phyloP scores from a whole-genome alignment of 2,329 filamentous ascomycete genomes.

The Aspergillus luchuensis region DNA sequence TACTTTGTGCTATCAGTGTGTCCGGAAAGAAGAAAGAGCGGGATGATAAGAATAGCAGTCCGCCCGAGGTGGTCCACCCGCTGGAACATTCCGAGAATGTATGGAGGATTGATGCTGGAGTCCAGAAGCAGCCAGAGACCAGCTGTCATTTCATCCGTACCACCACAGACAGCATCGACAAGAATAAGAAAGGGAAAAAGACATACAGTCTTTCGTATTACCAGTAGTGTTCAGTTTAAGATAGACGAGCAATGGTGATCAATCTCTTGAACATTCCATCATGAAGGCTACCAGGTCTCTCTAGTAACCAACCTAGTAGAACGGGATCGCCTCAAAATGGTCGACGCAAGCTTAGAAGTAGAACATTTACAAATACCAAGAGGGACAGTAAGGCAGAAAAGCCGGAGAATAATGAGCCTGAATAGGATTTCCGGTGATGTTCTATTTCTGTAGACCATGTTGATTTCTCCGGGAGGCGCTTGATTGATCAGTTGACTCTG shows the following conservation, averaged over 20 bases:
- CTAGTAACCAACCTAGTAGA: background rate
- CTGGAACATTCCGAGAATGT: conserved; percentile 14
- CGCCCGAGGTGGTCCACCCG: background rate
- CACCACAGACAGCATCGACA: background rate
- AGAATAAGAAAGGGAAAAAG: background rate
- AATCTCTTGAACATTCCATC: conserved; percentile 11
- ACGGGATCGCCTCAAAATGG: background rate
- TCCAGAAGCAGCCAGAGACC: background rate
- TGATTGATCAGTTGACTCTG: background rate
- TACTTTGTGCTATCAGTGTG: background rate
- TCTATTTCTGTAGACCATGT: background rate
- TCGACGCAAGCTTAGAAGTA: background rate
- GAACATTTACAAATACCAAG: background rate
- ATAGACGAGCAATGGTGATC: conserved; percentile 14
- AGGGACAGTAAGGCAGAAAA: background rate
- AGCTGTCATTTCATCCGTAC: conserved; percentile 8
- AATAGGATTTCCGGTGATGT: background rate
- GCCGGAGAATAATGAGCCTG: background rate
- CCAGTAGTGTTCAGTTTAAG: background rate
- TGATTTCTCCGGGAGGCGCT: background rate
- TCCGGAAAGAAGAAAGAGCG: too few species aligned
- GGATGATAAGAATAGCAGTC: conserved; percentile 3
- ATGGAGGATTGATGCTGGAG: background rate
- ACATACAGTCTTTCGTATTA: conserved; percentile 1
- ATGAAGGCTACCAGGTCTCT: background rate